Evolutionary conservation across 208 protist species (phyloP).

Genomic region (Acanthamoeba comandoni): DNA sequence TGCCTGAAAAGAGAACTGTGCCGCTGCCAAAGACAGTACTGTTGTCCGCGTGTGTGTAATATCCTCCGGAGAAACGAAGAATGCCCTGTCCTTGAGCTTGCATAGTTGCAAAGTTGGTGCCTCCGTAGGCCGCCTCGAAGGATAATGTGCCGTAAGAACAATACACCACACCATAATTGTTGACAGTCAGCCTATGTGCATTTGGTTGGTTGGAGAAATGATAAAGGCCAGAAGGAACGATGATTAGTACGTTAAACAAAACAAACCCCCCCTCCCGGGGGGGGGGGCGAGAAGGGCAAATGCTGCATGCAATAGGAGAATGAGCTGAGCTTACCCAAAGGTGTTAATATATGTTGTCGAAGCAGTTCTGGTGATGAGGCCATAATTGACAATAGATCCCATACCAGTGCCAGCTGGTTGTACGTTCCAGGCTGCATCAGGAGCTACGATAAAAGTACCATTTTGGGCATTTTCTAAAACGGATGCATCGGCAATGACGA

Average conservation of each 20-base stretch:
- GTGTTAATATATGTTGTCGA: constrained; percentile 10
- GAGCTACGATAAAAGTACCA: background rate
- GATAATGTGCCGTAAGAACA: constrained; percentile 30
- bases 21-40: constrained; percentile 40
- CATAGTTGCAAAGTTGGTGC: constrained; percentile 53
- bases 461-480: constrained; percentile 39
- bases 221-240: no score
- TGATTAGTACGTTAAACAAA: no score
- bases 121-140: background rate
- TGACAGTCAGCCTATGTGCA: background rate
- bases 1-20: background rate
- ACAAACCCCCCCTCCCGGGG: no score
- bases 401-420: background rate
- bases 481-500: constrained; percentile 33
- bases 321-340: no score
- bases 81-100: background rate
- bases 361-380: constrained; percentile 31
- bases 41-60: constrained; percentile 34
- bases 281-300: no score
- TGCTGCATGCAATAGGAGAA: no score
- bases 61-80: constrained; percentile 27
- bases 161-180: constrained; percentile 50
- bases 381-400: constrained; percentile 59
- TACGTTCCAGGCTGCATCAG: no score
- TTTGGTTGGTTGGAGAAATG: no score